A percentile compares a stretch with the other conserved stretches of the same genome.
Evolutionary conservation across 768 basidiomycete species (phyloP).

Genomic region (Kwoniella botswanensis): DNA sequence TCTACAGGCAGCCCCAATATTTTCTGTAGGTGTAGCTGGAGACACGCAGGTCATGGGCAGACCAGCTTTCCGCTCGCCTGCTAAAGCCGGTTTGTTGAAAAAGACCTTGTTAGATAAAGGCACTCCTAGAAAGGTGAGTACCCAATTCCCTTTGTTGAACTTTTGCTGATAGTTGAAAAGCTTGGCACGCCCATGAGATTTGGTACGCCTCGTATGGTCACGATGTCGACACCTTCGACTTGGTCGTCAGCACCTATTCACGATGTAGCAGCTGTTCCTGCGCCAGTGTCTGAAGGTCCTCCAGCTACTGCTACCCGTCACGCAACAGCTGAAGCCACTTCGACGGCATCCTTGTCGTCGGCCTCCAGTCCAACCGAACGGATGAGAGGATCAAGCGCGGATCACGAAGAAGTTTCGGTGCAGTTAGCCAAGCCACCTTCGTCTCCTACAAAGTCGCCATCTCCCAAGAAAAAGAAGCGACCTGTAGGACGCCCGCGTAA

Average conservation of each 20-base stretch:
- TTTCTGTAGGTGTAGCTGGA: constrained; percentile 30
- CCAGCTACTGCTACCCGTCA: constrained; percentile 30
- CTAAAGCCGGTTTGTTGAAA: constrained; percentile 15
- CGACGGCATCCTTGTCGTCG: constrained; percentile 1
- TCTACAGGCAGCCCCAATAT: constrained; percentile 16
- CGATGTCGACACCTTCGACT: neutral
- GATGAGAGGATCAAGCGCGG: constrained; percentile 36
- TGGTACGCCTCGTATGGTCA: constrained; percentile 24
- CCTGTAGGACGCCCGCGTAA: constrained; percentile 8
- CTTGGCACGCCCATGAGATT: constrained; percentile 42
- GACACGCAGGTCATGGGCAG: constrained; percentile 7
- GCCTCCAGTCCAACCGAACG: constrained; percentile 23
- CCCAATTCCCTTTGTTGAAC: neutral
- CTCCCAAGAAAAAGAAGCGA: constrained; percentile 4
- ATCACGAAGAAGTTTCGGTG: constrained; percentile 42
- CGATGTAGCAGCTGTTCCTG: constrained; percentile 20
- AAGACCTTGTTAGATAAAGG: constrained; percentile 6
- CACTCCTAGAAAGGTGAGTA: constrained; percentile 31
- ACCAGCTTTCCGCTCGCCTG: constrained; percentile 25
- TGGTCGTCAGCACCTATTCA: constrained; percentile 1
- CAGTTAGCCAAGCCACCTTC: constrained; percentile 24
- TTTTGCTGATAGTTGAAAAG: neutral
- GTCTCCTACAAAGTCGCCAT: constrained; percentile 19
- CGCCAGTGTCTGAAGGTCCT: constrained; percentile 19
- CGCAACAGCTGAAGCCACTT: constrained; percentile 7